Percentiles rank a stretch among this genome's conserved stretches.
Evolutionary conservation across 2,329 filamentous ascomycete species (phyloP).

Genomic region (Claviceps sp.): DNA sequence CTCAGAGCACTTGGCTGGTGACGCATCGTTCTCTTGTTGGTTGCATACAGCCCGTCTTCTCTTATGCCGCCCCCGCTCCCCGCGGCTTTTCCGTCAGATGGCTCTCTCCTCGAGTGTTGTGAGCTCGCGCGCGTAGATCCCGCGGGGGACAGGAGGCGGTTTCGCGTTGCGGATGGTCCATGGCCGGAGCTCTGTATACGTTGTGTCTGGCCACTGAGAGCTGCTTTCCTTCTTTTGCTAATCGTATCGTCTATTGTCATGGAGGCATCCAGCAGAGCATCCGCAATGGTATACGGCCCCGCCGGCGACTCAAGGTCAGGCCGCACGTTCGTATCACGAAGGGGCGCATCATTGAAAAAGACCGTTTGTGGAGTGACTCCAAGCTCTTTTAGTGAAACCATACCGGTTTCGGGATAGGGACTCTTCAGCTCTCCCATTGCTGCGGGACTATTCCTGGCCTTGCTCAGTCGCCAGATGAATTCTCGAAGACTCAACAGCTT

Average conservation of each 20-base stretch:
- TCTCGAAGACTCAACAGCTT: slow-evolving; percentile 78
- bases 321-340: slow-evolving; percentile 26
- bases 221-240: slow-evolving; percentile 37
- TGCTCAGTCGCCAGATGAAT: slow-evolving; percentile 79
- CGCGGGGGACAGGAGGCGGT: slow-evolving; percentile 19
- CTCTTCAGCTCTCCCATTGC: slow-evolving; percentile 20
- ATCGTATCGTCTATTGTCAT: slow-evolving; percentile 66
- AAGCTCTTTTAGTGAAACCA: slow-evolving; percentile 63
- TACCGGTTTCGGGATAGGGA: slow-evolving; percentile 10
- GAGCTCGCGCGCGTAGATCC: slow-evolving; percentile 19
- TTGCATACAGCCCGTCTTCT: slow-evolving; percentile 28
- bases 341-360: slow-evolving; percentile 70
- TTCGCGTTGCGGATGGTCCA: slow-evolving; percentile 12
- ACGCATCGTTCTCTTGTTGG: slow-evolving; percentile 34
- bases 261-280: slow-evolving; percentile 83
- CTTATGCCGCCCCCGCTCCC: slow-evolving; percentile 13
- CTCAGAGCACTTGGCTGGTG: slow-evolving; percentile 47
- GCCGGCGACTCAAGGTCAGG: slow-evolving; percentile 18
- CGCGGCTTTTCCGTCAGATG: slow-evolving; percentile 18
- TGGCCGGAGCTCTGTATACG: slow-evolving; percentile 26
- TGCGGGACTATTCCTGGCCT: slow-evolving; percentile 49
- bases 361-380: slow-evolving; percentile 77
- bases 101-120: slow-evolving; percentile 23
- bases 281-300: slow-evolving; percentile 65
- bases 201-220: slow-evolving; percentile 36